Conservation (phyloP, 2,329 filamentous ascomycete genomes). For the Alternaria sp. region DNA sequence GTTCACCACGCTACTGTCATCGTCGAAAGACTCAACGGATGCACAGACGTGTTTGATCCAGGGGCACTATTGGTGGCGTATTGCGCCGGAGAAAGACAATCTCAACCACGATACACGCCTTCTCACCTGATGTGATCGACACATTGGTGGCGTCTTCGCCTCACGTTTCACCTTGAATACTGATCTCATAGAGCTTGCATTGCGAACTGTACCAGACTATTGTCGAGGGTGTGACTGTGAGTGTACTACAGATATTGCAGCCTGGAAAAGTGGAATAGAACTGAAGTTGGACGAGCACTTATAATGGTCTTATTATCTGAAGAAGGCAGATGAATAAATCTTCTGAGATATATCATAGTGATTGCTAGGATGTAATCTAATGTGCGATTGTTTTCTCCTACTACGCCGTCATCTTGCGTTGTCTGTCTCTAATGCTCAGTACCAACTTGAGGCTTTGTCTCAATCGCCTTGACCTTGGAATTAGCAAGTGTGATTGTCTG, state of each 20-base stretch:
- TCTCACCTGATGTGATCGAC: background rate
- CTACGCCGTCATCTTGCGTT: background rate
- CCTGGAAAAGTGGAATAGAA: background rate
- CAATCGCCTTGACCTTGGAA: background rate
- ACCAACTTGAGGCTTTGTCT: background rate
- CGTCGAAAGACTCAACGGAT: background rate
- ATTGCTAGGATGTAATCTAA: background rate
- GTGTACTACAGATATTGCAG: slow-evolving; percentile 1
- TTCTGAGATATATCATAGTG: background rate
- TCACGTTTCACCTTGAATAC: background rate
- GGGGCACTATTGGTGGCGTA: background rate
- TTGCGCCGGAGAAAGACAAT: background rate
- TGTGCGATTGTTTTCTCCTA: background rate
- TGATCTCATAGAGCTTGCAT: background rate
- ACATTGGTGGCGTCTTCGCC: slow-evolving; percentile 7
- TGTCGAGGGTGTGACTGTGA: slow-evolving; percentile 1
- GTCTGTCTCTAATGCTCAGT: background rate
- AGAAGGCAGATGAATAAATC: background rate
- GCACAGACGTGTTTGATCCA: background rate
- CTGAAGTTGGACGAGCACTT: background rate
- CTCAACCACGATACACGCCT: background rate
- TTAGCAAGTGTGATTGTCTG: background rate
- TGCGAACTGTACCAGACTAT: background rate
- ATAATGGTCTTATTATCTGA: background rate
- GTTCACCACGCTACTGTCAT: background rate